phyloP scores from a whole-genome alignment of 352 stramenopile species.

The Phytophthora pisi region DNA sequence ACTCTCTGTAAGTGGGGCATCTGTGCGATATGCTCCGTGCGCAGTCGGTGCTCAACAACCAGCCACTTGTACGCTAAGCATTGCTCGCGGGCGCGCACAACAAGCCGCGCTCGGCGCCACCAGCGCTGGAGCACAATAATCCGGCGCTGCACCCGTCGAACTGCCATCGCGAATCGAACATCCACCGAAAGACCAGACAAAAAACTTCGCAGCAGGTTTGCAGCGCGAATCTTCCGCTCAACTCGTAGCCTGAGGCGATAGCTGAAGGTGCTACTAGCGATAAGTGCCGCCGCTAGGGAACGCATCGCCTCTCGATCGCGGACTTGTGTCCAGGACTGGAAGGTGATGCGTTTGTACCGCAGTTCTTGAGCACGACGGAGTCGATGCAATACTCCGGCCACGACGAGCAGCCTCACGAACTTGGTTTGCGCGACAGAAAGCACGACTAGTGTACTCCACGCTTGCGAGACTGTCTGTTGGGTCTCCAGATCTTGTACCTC shows the following conservation, averaged over 20 bases:
- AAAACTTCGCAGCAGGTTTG: conserved; percentile 46
- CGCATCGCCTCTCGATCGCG: conserved; percentile 33
- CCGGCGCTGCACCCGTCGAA: conserved; percentile 60
- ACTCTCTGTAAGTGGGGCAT: conserved; percentile 59
- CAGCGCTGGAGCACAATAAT: conserved; percentile 63
- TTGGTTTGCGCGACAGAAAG: conserved; percentile 48
- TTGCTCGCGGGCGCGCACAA: conserved; percentile 58
- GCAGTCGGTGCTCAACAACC: conserved; percentile 46
- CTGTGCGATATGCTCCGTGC: conserved; percentile 57
- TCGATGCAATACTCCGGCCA: conserved; percentile 28
- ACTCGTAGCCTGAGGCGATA: conserved; percentile 51
- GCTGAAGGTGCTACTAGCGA: conserved; percentile 43
- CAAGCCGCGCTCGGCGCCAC: conserved; percentile 63
- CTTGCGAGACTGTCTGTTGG: conserved; percentile 20
- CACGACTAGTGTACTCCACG: conserved; percentile 47
- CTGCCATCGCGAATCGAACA: conserved; percentile 66
- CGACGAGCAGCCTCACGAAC: conserved; percentile 34
- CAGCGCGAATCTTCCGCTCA: conserved; percentile 39
- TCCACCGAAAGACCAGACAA: conserved; percentile 59
- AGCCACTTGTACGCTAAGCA: conserved; percentile 63
- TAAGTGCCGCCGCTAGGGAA: conserved; percentile 38
- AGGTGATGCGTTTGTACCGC: conserved; percentile 42
- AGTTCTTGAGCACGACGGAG: conserved; percentile 33
- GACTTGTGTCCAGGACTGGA: conserved; percentile 46
- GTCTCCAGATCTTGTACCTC: background rate